Evolutionary conservation across 2,329 filamentous ascomycete species (phyloP).

Genomic region (Sarocladium brachiariae): DNA sequence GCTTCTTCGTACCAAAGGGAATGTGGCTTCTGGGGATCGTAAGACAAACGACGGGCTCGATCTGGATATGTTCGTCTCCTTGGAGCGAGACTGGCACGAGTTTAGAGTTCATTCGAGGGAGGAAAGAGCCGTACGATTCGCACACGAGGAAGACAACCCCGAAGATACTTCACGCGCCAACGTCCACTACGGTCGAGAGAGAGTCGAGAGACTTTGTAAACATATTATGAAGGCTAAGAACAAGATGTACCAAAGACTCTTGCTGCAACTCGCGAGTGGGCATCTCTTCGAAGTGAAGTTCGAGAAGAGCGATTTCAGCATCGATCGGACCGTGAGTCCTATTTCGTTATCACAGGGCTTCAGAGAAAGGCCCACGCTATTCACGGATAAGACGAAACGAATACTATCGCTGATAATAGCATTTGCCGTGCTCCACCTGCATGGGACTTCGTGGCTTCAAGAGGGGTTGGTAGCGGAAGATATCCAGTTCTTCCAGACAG

Average conservation of each 20-base stretch:
- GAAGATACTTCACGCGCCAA: not conserved
- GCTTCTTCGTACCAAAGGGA: not conserved
- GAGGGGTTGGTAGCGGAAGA: constrained; percentile 3
- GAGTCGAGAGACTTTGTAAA: constrained; percentile 5
- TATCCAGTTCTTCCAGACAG: constrained; percentile 13
- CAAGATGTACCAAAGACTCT: not conserved
- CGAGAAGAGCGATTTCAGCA: not conserved
- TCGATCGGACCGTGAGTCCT: not conserved
- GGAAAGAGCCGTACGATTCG: not conserved
- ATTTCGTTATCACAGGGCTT: constrained; percentile 3
- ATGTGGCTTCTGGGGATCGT: not conserved
- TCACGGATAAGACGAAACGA: constrained; percentile 8
- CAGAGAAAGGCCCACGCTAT: not conserved
- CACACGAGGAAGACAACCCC: not conserved
- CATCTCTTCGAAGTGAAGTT: constrained; percentile 3
- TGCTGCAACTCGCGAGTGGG: not conserved
- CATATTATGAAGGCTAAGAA: not conserved
- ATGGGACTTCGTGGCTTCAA: constrained; percentile 13
- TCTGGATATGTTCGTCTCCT: constrained; percentile 10
- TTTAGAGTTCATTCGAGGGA: not conserved
- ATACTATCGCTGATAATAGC: constrained; percentile 7
- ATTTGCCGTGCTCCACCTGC: constrained; percentile 11
- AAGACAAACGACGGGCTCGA: not conserved
- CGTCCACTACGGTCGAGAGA: not conserved
- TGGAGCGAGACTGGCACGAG: constrained; percentile 10